These are phyloP conservation scores for Rickenella mellea DNA, from an alignment of 768 basidiomycete species.

Conservation along the genomic window DNA sequence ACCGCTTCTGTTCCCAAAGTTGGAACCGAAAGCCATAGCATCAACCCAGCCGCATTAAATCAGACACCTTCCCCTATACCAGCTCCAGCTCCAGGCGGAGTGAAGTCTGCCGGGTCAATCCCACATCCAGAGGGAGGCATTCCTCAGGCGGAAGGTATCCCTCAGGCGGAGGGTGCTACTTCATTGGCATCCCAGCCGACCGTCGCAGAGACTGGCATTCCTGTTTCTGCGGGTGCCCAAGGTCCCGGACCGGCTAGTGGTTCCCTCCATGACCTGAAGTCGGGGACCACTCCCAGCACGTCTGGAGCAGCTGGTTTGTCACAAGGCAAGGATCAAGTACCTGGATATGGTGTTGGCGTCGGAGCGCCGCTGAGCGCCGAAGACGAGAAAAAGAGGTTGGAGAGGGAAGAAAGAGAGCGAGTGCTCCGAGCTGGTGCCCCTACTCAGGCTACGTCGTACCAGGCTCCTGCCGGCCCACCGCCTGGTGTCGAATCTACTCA, in stretches of 20 bases:
- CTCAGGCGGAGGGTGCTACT: background rate
- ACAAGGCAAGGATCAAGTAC: background rate
- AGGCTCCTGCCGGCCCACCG: slow-evolving; percentile 5
- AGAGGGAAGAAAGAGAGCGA: slow-evolving; percentile 42
- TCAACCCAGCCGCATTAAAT: slow-evolving; percentile 18
- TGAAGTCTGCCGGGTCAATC: slow-evolving; percentile 16
- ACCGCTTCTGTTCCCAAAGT: slow-evolving; percentile 2
- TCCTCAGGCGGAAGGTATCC: background rate
- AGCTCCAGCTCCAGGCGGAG: slow-evolving; percentile 20
- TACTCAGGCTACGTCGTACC: background rate
- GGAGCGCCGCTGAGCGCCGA: slow-evolving; percentile 29
- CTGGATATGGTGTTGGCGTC: slow-evolving; percentile 15
- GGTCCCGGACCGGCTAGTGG: slow-evolving; percentile 64
- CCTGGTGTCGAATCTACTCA: slow-evolving; percentile 5
- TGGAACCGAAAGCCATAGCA: too few relatives aligned
- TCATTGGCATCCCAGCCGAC: slow-evolving; percentile 35
- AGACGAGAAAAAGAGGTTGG: slow-evolving; percentile 59
- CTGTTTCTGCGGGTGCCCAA: slow-evolving; percentile 44
- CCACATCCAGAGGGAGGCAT: slow-evolving; percentile 16
- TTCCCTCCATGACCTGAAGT: slow-evolving; percentile 43
- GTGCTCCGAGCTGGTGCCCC: slow-evolving; percentile 20
- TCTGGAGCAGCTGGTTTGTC: slow-evolving; percentile 3
- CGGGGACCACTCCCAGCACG: slow-evolving; percentile 3
- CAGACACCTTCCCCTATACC: slow-evolving; percentile 31
- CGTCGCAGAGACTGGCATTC: slow-evolving; percentile 70